Conservation (phyloP, 345 rosid genomes). For the Pseudoturritis turrita region DNA sequence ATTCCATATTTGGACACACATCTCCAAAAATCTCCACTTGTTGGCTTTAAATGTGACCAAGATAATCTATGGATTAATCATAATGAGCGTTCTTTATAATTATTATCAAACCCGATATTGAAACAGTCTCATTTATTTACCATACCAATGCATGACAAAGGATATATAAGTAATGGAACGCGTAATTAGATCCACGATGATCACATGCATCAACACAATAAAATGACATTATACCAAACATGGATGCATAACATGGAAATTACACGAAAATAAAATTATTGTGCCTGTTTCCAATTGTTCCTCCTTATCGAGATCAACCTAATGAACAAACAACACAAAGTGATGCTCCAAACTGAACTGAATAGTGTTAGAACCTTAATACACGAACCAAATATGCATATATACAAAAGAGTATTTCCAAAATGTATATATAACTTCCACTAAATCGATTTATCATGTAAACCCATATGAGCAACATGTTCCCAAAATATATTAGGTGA, state of each 20-base stretch:
- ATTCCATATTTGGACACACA: not conserved
- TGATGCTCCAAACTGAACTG: not conserved
- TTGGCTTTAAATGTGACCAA: not conserved
- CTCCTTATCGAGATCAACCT: not conserved
- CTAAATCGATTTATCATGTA: not conserved
- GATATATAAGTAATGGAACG: not conserved
- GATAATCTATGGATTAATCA: not conserved
- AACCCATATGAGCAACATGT: not conserved
- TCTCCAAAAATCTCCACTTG: not conserved
- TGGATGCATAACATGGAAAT: not conserved
- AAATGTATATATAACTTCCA: not conserved
- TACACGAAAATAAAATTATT: not conserved
- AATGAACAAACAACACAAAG: not conserved
- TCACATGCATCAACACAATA: no score
- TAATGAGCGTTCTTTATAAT: not conserved
- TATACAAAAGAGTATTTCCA: no score
- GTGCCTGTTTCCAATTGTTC: not conserved
- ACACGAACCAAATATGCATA: no score
- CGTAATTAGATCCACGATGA: not conserved
- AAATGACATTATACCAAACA: no score
- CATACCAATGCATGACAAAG: not conserved
- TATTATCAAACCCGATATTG: not conserved
- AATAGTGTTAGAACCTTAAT: no score
- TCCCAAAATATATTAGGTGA: not conserved
- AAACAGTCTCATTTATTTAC: not conserved